Evolutionary conservation across 2,329 filamentous ascomycete genomes (phyloP).

Genomic region (Colletotrichum ledebouriae): DNA sequence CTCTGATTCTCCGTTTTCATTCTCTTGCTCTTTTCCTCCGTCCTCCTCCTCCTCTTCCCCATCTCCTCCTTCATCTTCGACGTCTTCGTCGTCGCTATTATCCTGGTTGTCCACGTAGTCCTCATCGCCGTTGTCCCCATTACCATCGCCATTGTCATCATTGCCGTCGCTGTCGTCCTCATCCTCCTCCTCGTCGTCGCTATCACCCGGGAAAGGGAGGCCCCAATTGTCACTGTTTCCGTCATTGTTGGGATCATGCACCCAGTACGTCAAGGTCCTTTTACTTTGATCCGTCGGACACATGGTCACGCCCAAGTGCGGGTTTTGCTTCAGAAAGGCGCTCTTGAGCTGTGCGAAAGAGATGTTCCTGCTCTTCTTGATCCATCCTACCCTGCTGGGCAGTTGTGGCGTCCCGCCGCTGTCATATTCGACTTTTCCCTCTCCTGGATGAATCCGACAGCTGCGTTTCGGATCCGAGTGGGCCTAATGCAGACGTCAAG

Average conservation of each 20-base stretch:
- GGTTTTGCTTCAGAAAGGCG: conserved; percentile 45
- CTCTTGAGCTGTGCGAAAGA: conserved; percentile 45
- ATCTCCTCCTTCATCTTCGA: background rate
- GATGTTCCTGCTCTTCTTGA: conserved; percentile 41
- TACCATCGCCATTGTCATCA: conserved; percentile 44
- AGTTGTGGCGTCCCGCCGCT: conserved; percentile 35
- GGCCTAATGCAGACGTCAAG: conserved; percentile 21
- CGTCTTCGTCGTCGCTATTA: conserved; percentile 40
- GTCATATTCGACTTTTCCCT: conserved; percentile 6
- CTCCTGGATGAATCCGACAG: conserved; percentile 31
- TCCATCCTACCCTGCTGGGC: conserved; percentile 53
- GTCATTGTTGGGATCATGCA: conserved; percentile 51
- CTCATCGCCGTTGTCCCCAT: conserved; percentile 46
- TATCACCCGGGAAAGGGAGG: conserved; percentile 20
- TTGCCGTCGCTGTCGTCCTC: conserved; percentile 32
- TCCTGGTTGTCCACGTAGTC: conserved; percentile 46
- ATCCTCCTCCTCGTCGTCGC: background rate
- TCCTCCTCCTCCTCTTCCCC: background rate
- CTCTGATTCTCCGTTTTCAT: background rate
- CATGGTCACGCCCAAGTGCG: conserved; percentile 48
- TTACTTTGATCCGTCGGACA: conserved; percentile 46
- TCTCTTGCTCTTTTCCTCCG: background rate
- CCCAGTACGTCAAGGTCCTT: conserved; percentile 45
- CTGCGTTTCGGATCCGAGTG: conserved; percentile 39
- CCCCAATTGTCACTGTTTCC: conserved; percentile 44